A percentile compares a stretch with the other conserved stretches of the same genome.
These are phyloP conservation scores for Paramecium octaurelia DNA, from an alignment of 73 alveolate species.

Conservation along the genomic window DNA sequence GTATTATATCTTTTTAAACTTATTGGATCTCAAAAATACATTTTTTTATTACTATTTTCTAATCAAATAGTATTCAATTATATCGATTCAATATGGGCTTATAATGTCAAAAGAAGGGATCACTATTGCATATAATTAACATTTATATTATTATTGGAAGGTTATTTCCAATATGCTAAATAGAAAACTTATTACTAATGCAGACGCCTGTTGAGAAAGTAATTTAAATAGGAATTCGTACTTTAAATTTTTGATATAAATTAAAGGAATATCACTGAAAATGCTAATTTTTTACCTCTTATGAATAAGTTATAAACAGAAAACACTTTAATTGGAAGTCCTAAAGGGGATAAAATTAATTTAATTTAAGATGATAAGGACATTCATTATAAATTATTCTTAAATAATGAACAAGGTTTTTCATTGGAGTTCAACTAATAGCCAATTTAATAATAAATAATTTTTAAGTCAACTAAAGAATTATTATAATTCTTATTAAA, in stretches of 20 bases:
- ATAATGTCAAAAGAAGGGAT: neutral
- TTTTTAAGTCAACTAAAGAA: neutral
- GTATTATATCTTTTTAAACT: neutral
- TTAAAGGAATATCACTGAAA: neutral
- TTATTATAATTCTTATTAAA: neutral
- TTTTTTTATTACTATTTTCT: neutral
- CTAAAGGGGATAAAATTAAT: neutral
- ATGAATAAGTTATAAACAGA: neutral
- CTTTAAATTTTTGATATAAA: neutral
- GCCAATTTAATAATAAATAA: neutral
- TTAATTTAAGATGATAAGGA: neutral
- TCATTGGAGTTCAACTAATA: neutral
- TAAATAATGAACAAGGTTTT: neutral
- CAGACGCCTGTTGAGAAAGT: neutral
- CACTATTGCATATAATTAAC: neutral
- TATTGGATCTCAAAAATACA: neutral
- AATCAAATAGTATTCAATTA: neutral
- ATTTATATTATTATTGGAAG: neutral
- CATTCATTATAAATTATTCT: neutral
- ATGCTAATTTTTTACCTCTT: neutral
- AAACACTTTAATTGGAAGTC: neutral
- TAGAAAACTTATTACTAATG: neutral
- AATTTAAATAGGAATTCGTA: neutral
- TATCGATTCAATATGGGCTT: neutral
- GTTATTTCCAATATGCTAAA: neutral